Base-by-base conservation (phyloP, 148 eudicot species). In the Rhododendron kiyosumense region DNA sequence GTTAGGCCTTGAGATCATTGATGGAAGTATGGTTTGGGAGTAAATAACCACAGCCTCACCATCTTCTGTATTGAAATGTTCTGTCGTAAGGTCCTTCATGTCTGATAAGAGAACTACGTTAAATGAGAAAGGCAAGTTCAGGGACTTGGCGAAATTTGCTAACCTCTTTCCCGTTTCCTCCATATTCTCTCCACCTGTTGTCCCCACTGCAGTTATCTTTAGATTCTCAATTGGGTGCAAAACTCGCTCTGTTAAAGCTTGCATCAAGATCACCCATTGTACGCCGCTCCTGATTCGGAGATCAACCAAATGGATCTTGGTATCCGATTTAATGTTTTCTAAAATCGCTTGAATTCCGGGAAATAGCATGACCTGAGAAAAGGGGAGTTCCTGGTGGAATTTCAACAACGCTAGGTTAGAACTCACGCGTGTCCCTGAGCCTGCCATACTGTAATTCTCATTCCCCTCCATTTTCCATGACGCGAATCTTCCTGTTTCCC, bases 241-340 rank as follows among this genome's bases (percentile, higher is more conserved):
- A n/a, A 36, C 36, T 32, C 87, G 78, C n/a, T 85, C 83, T 36
- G 81, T 45, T 20, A 88, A 67, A 75, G 89, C 89, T 84, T 89
- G 90, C 85, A 90, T 85, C 36, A 89, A 51, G 17, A 81, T 54
- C 22, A 81, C 75, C 87, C 89, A 87, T 12, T 85, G 89, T 7
- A 80, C 46, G 7, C 90, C 92, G 4, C 84, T 85, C 43, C 89
- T 86, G 67, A 91, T 87, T 0, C 84, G 86, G 43, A 91, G 76
- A 80, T 91, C 92, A 18, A 91, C 77, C 85, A 89, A 52, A 74
- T 91, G 91, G 87, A 91, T 79, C 20, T 86, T 86, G 26, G 69
- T 61, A 14, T 77, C 80, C 5, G 12, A 41, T 48, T n/a, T 69
- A 18, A 87, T 83, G 30, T 86, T 89, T 10, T 91, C 92, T 14